Conservation (phyloP, 2,329 filamentous ascomycete species). For the Chaetomiaceae sp. region DNA sequence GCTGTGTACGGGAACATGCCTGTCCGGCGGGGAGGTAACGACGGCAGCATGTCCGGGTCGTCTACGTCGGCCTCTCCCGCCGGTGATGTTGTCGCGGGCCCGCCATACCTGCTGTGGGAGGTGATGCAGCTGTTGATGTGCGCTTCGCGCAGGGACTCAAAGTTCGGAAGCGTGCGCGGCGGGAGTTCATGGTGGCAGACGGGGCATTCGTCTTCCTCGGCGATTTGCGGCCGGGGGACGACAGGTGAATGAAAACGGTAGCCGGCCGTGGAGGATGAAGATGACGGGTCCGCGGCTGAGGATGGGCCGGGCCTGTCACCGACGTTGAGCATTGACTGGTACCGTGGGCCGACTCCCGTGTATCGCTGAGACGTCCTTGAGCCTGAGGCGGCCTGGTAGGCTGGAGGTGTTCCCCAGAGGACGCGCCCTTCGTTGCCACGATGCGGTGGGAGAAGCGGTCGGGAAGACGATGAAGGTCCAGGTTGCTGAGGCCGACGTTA, state of each 20-base stretch:
- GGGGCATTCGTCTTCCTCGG: conserved; percentile 75
- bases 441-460: conserved; percentile 9
- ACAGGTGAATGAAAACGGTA: conserved; percentile 35
- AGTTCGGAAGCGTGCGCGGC: conserved; percentile 49
- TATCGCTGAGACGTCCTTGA: conserved; percentile 21
- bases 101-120: conserved; percentile 49
- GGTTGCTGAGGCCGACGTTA: conserved; percentile 18
- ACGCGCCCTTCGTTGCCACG: conserved; percentile 37
- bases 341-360: conserved; percentile 18
- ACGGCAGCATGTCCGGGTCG: conserved; percentile 24
- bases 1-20: conserved; percentile 62
- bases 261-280: conserved; percentile 15
- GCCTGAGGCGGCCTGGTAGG: conserved; percentile 30
- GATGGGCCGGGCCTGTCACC: conserved; percentile 31
- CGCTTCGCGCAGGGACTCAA: conserved; percentile 50
- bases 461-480: conserved; percentile 25
- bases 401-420: conserved; percentile 38
- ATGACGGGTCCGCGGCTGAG: conserved; percentile 25
- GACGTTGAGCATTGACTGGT: conserved; percentile 33
- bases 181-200: conserved; percentile 71
- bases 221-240: conserved; percentile 46
- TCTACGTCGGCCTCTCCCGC: conserved; percentile 10
- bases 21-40: conserved; percentile 44
- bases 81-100: conserved; percentile 10
- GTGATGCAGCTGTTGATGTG: conserved; percentile 58